Base-by-base conservation (phyloP, 2,329 filamentous ascomycete genomes). In the Xylaria sp. region DNA sequence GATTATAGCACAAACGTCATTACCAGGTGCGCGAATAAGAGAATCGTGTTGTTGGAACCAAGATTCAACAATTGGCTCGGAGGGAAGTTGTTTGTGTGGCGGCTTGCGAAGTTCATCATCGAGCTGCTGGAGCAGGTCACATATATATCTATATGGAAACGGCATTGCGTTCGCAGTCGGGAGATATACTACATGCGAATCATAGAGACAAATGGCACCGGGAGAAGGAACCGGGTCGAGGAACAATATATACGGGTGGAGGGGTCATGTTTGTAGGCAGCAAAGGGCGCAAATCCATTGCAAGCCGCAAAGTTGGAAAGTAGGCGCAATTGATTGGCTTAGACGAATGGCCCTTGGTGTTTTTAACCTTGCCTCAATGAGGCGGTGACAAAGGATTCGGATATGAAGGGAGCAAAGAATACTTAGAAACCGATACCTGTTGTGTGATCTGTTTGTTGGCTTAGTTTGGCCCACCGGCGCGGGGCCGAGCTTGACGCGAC, bases 1-100 rank as follows among this genome's bases (percentile, higher is more conserved):
- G 0, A 96, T 79, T 1, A 97, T 77, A 2, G 90, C 89, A 1
- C 85, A 78, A 1, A 82, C 79, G 69, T 88, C 79, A 1, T 85
- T 85, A 27, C 83, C 79, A 7, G 84, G 77, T 0, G 81, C 79
- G 70, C 88, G 78, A 15, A 96, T 81, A 1, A 76, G 75, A 15
- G 75, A 74, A 4, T 85, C 84, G 72, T 96, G 85, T 1, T 79
- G 77, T 13, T 74, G 72, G 74, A 96, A 95, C 93, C 93, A 97
- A 27, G 79, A 74, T 9, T 77, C 71, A 35, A 92, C 80, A 4
- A 80, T 71, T 3, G 68, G 61, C 1, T 72, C 68, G 33, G 73
- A 74, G 10, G 71, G 17, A 13, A 47, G 67, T 60, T 64, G 73
- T 48, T 76, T 75, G 13, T 70, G 74, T 2, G 71, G 68, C 1